phyloP scores from a whole-genome alignment of 345 rosid genomes.

The Diplotaxis tenuifolia region DNA sequence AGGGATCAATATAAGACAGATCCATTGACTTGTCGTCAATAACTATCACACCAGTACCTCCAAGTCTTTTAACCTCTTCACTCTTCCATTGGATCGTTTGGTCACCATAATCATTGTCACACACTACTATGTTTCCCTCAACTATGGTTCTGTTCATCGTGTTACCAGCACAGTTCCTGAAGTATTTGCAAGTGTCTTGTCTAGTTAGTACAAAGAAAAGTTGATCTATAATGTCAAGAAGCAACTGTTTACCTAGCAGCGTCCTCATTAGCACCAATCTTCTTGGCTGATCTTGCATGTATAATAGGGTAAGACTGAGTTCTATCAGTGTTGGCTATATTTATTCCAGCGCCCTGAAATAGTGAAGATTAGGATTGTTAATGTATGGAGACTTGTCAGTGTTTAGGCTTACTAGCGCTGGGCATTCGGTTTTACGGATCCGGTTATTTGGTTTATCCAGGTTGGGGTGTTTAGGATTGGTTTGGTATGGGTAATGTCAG shows the following conservation, averaged over 20 bases:
- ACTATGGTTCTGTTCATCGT: conserved; percentile 44
- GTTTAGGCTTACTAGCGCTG: neutral
- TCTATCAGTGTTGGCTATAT: conserved; percentile 48
- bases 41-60: conserved; percentile 53
- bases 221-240: neutral
- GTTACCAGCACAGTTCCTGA: conserved; percentile 50
- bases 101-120: conserved; percentile 39
- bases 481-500: neutral
- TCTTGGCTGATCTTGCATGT: conserved; percentile 58
- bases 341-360: conserved; percentile 70
- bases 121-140: conserved; percentile 62
- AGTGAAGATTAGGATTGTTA: neutral
- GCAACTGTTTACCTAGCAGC: conserved; percentile 48
- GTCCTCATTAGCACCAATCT: conserved; percentile 30
- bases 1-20: conserved; percentile 42
- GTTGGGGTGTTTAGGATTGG: neutral
- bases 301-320: conserved; percentile 46
- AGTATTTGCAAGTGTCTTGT: neutral
- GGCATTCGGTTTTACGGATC: neutral
- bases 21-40: conserved; percentile 43
- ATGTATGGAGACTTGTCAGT: neutral
- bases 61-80: conserved; percentile 44
- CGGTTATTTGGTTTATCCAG: neutral
- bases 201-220: conserved; percentile 2
- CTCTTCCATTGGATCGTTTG: conserved; percentile 22